Base-by-base conservation (phyloP, 2,329 filamentous ascomycete genomes). In the Aspergillus aculeatus region DNA sequence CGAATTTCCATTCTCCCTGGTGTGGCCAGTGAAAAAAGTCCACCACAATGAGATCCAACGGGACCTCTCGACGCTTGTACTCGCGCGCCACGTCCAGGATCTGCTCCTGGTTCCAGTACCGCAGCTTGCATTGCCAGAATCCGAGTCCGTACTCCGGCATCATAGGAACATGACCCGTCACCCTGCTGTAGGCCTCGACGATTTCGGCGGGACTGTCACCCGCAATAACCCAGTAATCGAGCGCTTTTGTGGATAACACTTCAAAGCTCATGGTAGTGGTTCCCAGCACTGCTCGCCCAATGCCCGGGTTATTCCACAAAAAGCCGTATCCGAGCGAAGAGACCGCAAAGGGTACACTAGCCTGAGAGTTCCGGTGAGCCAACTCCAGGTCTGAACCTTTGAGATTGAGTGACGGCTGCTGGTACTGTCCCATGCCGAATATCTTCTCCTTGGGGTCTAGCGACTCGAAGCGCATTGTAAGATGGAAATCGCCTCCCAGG, bases 341-440 rank as follows among this genome's bases (percentile, higher is more conserved):
- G 0, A 89, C 68, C 0, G 82, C 81, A 69, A 89, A 89, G 0
- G 86, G 86, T 0, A 89, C 81, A 53, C 81, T 86, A 4, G 86
- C 86, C 69, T 89, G 86, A 0, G 85, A 88, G 68, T 89, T 89
- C 1, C 86, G 81, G 41, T 89, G 86, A 0, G 86, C 86, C 2
- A 89, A 79, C 67, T 89, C 86, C 1, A 89, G 71, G 58, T 89
- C 85, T 0, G 77, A 68, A 0, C 86, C 86, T 64, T 88, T 89
- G 52, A 89, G 77, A 67, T 89, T 80, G n/a, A 89, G 75, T 54
- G 78, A 80, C 0, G 84, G 83, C 64, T 89, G 86, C 66, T 89
- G 86, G 61, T 89, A 89, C 71, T 89, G 86, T 0, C 86, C 86
- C 86, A 89, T 89, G 21, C 86, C 86, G 66, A 81, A 89, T n/a